Base-by-base conservation (phyloP, 192 early-diverging fungal genomes). In the Bifiguratus adelaidae region DNA sequence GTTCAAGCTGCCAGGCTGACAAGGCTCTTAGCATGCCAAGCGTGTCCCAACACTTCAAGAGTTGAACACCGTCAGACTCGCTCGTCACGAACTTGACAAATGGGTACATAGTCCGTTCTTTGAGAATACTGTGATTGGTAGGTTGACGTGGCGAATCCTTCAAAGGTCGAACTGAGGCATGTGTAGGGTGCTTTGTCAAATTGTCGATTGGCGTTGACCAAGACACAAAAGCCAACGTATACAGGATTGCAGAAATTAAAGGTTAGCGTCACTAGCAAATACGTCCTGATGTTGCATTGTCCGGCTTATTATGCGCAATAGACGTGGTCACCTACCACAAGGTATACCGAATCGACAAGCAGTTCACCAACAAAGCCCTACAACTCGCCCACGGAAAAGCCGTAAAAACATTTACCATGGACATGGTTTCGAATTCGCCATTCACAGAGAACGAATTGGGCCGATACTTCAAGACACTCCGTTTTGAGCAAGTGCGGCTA, bases 61-160 rank as follows among this genome's bases (percentile, higher is more conserved):
- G 4, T 45, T 86, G 7, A 72, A 77, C 32, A 44, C 59, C 4
- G 73, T 86, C 16, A 65, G 70, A 20, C 45, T 91, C 27, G 66
- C 79, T 6, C 66, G 89, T 15, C 70, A 73, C 35, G 67, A 73
- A 54, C 50, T 89, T 11, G 81, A 82, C 41, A 70, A 81, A 24
- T 89, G 86, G 86, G 47, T 82, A 24, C 77, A 82, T 61, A 55
- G 64, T 21, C 77, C 81, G 5, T 85, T 81, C 44, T 83, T 91
- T 54, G 68, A 77, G 34, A 55, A 76, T 1, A 71, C 84, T 3
- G 73, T 77, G 6, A 61, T 61, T 27, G 88, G 58, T 59, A 59
- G 37, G 0, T 11, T 2, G 44, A 25, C 33, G 27, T 40, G 7
- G 16, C 22, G 5, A 40, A 20, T 40, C n/a, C n/a, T n/a, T n/a